Conservation (phyloP, 2,329 filamentous ascomycete genomes). For the Penicillium aurantiogriseum region DNA sequence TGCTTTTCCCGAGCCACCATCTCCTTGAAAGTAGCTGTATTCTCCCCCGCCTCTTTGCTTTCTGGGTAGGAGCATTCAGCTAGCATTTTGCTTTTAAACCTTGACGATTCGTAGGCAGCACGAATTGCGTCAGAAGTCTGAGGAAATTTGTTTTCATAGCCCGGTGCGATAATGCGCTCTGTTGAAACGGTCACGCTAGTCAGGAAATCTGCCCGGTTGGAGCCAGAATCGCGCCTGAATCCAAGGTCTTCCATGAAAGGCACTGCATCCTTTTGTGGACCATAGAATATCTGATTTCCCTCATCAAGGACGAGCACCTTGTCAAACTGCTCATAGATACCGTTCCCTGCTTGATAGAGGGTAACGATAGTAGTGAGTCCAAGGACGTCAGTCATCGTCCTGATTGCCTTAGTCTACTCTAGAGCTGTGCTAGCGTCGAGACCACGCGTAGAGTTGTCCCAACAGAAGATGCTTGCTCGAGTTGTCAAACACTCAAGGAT, state of each 20-base stretch:
- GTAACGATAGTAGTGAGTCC: neutral
- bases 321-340: neutral
- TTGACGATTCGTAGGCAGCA: too few relatives aligned
- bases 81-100: neutral
- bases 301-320: neutral
- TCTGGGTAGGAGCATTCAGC: neutral
- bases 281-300: neutral
- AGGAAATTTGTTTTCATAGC: neutral
- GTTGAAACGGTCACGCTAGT: neutral
- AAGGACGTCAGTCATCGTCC: neutral
- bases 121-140: neutral
- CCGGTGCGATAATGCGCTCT: neutral
- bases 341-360: neutral
- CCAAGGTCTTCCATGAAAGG: neutral
- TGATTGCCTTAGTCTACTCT: neutral
- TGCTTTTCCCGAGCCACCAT: neutral
- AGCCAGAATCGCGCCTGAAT: neutral
- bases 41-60: neutral
- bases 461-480: neutral
- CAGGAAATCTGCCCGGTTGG: neutral
- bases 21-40: neutral
- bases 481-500: neutral
- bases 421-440: neutral
- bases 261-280: neutral
- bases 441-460: neutral